Base-by-base conservation (phyloP, 2,329 filamentous ascomycete species). In the Neophaeococcomyces aloes region DNA sequence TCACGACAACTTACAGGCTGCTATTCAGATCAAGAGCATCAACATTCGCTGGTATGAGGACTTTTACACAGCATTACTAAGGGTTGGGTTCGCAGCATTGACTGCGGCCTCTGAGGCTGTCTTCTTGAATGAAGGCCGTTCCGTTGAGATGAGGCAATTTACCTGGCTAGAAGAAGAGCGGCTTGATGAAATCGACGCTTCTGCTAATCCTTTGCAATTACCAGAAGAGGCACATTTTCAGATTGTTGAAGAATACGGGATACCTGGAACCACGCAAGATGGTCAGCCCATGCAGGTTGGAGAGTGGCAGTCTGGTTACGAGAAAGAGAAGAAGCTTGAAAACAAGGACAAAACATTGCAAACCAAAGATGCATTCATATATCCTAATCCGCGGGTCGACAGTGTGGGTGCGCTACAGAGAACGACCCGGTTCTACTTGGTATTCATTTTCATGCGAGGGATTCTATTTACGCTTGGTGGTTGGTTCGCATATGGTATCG, bases 21-120 rank as follows among this genome's bases (percentile, higher is more conserved):
- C 91, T 47, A 78, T 89, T 2, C 87, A 91, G 10, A 72, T 95
- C 17, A 83, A 83, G 1, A 81, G 83, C 30, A 77, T 95, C 29
- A 78, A 81, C 10, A 76, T 96, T 43, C 85, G 81, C 33, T 79
- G 83, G 69, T 79, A 86, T 44, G 93, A 96, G 70, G 91, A 98
- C 60, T 95, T 96, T 59, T 98, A 96, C 60, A 94, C 87, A 0
- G 84, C 86, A 0, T 69, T 96, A 3, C 71, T 96, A 2, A 81
- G 88, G 47, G 78, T 86, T 29, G 91, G 91, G 0, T 95, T 95
- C 58, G 81, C 80, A 8, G 80, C 89, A 10, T 78, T 96, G 48
- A 94, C 86, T 1, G 89, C 93, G 62, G 91, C 91, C 1, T 94
- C 86, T 55, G 88, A 96, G 62, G 89, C 89, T 3, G 91, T 96